Evolutionary conservation across 2,329 filamentous ascomycete genomes (phyloP).

Genomic region (Helminthosporium solani): DNA sequence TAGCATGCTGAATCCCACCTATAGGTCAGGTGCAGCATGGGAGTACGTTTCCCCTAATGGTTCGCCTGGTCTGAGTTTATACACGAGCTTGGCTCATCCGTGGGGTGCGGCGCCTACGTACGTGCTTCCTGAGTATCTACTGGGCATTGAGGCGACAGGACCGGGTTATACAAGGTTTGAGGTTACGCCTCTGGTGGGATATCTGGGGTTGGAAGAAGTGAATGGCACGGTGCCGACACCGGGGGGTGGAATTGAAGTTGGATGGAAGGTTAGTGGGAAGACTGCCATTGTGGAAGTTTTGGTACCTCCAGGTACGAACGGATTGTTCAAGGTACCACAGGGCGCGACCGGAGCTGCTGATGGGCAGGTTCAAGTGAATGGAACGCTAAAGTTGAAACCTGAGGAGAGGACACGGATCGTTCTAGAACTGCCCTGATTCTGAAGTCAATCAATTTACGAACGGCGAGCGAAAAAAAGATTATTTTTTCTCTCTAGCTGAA

Average conservation of each 20-base stretch:
- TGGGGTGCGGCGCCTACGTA: constrained; percentile 52
- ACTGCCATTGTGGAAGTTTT: background rate
- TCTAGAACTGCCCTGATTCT: too few species aligned
- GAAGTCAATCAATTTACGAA: too few species aligned
- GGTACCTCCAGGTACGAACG: background rate
- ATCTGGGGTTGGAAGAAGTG: constrained; percentile 1
- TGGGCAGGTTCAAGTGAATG: too few species aligned
- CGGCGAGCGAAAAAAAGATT: too few species aligned
- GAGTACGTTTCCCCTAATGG: constrained; percentile 47
- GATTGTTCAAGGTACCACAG: background rate
- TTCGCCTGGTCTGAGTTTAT: constrained; percentile 45
- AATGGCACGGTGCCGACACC: constrained; percentile 1
- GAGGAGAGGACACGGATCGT: too few species aligned
- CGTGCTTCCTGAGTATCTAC: constrained; percentile 33
- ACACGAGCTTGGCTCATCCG: constrained; percentile 47
- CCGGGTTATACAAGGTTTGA: constrained; percentile 13
- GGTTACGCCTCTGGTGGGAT: background rate
- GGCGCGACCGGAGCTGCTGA: too few species aligned
- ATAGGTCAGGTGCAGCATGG: constrained; percentile 47
- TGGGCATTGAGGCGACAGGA: constrained; percentile 11
- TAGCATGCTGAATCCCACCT: constrained; percentile 43
- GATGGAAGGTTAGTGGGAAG: constrained; percentile 1
- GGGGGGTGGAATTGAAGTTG: background rate
- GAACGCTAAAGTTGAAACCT: too few species aligned
- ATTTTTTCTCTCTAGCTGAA: too few species aligned